Evolutionary conservation across 306 rosid species (phyloP), one percentile per base, ranked within the genome.

Genomic region (Styphnolobium japonicum): DNA sequence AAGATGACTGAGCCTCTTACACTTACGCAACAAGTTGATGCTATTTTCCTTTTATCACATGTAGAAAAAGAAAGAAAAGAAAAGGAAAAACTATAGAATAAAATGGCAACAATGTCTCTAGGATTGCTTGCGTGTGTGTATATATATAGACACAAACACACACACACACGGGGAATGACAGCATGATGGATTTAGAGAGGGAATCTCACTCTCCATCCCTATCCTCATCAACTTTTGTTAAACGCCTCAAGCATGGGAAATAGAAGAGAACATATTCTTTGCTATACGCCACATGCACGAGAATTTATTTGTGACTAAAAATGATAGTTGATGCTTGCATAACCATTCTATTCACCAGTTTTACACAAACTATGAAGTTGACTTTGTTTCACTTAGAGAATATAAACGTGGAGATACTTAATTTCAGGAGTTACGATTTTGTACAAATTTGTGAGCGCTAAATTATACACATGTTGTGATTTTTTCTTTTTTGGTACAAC

Each of bases 241-340:
- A 31, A 58, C 8, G 36, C 51, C 43, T 7, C 67, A 22, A 36
- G 22, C 65, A 72, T 33, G 0, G 5, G 62, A 45, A 68, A 72
- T 21, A 56, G 14, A 43, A 61, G 23, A 55, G 69, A 68, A 70
- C 64, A 70, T 70, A 53, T 79, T 56, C 82, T 56, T 8, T 19
- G 58, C 22, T 10, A 23, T 6, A 10, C 34, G 23, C 52, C 51
- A 46, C 63, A 48, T 62, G 63, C 72, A 52, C 10, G 2, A 51
- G 42, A 67, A 56, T 57, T 56, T 33, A 29, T 49, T 49, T 57
- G 25, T 42, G 23, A 36, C 19, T 37, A 16, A 36, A 63, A 5
- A 42, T 39, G 4, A 45, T 33, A 56, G 75, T 2, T 43, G 52
- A 23, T 68, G 70, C 39, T 43, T 31, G 27, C 77, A 53, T 8